phyloP scores from a whole-genome alignment of 2,329 filamentous ascomycete species.

The Arthrinium puccinioides region DNA sequence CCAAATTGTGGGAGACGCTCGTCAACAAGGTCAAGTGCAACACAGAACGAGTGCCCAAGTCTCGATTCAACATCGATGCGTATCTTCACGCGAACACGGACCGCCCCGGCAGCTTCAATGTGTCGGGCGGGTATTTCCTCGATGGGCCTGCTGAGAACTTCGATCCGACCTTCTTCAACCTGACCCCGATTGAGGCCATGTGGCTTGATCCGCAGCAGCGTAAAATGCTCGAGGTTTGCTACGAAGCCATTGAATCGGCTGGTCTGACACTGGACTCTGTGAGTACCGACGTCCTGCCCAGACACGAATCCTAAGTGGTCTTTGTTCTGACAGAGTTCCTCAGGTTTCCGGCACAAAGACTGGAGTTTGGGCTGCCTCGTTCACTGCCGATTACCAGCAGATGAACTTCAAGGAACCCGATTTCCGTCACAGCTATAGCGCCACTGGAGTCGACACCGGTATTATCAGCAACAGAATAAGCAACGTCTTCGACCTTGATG shows the following conservation, averaged over 20 bases:
- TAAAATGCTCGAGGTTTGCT: slow-evolving; percentile 29
- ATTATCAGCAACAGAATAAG: slow-evolving; percentile 30
- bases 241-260: slow-evolving; percentile 30
- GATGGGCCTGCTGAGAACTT: slow-evolving; percentile 12
- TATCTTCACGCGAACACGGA: slow-evolving; percentile 9
- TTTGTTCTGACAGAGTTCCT: too few species aligned
- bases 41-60: background rate
- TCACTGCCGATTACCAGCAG: slow-evolving; percentile 18
- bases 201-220: slow-evolving; percentile 31
- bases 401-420: slow-evolving; percentile 16
- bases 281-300: too few species aligned
- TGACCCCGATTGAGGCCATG: slow-evolving; percentile 27
- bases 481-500: slow-evolving; percentile 29
- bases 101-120: slow-evolving; percentile 11
- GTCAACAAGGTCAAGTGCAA: background rate
- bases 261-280: slow-evolving; percentile 22
- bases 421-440: slow-evolving; percentile 16
- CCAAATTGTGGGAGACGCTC: slow-evolving; percentile 10
- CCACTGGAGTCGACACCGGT: slow-evolving; percentile 24
- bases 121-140: slow-evolving; percentile 17
- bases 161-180: slow-evolving; percentile 29
- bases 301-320: too few species aligned
- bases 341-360: slow-evolving; percentile 18
- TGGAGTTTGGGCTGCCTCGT: slow-evolving; percentile 17
- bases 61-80: slow-evolving; percentile 13